phyloP scores from a whole-genome alignment of 169 alveolate species.

The Cardiosporidium cionae region DNA sequence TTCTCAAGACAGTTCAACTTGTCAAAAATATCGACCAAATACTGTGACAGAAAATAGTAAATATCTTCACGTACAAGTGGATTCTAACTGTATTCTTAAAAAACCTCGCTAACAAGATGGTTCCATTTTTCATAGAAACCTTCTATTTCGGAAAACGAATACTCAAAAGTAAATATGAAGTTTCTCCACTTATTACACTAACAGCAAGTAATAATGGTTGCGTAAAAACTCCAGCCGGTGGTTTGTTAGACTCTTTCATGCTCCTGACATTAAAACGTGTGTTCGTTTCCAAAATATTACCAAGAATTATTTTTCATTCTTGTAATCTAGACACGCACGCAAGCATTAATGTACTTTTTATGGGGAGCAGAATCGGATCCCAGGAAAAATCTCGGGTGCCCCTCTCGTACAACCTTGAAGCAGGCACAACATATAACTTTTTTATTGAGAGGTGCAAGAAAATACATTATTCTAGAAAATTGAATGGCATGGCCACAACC shows the following conservation, averaged over 20 bases:
- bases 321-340: background rate
- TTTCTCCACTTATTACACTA: conserved; percentile 9
- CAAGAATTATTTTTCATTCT: background rate
- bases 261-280: conserved; percentile 3
- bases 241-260: conserved; percentile 13
- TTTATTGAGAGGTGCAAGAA: no score
- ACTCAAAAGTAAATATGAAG: no score
- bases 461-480: no score
- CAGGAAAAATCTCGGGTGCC: conserved; percentile 33
- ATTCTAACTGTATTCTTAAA: no score
- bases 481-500: no score
- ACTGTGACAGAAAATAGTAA: no score
- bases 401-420: conserved; percentile 30
- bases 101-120: no score
- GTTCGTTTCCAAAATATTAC: background rate
- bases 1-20: conserved; percentile 19
- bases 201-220: conserved; percentile 33
- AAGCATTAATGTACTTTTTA: conserved; percentile 12
- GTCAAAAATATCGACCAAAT: conserved; percentile 23
- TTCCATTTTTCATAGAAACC: no score
- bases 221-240: conserved; percentile 39
- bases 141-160: no score
- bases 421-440: no score
- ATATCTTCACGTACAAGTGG: no score
- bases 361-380: conserved; percentile 50